Percentiles rank a stretch among this genome's conserved stretches.
Conservation (phyloP, 495 filamentous ascomycete species). For the Penicillium cataractarum region DNA sequence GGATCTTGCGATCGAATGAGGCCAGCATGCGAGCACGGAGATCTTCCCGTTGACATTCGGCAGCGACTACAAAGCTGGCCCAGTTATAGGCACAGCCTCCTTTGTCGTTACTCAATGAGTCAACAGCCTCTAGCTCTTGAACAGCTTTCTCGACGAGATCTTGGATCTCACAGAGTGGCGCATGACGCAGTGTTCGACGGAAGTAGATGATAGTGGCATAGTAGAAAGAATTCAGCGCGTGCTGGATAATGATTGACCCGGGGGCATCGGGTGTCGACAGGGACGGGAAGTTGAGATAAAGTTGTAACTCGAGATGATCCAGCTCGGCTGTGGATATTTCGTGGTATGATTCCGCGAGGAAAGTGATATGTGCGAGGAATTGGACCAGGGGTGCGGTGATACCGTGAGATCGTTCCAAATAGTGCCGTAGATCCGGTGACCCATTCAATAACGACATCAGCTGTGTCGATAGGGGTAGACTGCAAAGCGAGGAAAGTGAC, state of each 20-base stretch:
- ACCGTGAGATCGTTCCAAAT: slow-evolving; percentile 32
- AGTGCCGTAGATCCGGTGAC: slow-evolving; percentile 22
- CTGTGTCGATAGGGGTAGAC: slow-evolving; percentile 24
- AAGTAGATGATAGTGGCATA: slow-evolving; percentile 34
- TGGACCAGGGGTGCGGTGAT: slow-evolving; percentile 27
- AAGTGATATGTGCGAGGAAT: slow-evolving; percentile 23
- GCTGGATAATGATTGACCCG: slow-evolving; percentile 26
- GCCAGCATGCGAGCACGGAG: slow-evolving; percentile 27
- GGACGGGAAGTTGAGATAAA: slow-evolving; percentile 29
- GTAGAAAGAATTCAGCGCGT: slow-evolving; percentile 34
- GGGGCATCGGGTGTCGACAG: slow-evolving; percentile 12
- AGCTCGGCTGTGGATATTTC: slow-evolving; percentile 16
- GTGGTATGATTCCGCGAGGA: slow-evolving; percentile 17
- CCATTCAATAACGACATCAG: slow-evolving; percentile 26
- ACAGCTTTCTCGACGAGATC: slow-evolving; percentile 33
- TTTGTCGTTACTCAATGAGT: slow-evolving; percentile 19
- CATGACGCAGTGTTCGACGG: slow-evolving; percentile 26
- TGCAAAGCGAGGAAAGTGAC: slow-evolving; percentile 34
- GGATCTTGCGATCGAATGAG: slow-evolving; percentile 27
- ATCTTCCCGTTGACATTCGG: slow-evolving; percentile 29
- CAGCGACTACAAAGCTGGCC: slow-evolving; percentile 34
- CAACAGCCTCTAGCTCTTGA: slow-evolving; percentile 29
- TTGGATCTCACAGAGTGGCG: slow-evolving; percentile 22
- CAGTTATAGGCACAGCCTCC: slow-evolving; percentile 34
- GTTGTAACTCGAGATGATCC: slow-evolving; percentile 27